Evolutionary conservation across 805 yeast species (phyloP).

Genomic region (Komagataella kurtzmanii): DNA sequence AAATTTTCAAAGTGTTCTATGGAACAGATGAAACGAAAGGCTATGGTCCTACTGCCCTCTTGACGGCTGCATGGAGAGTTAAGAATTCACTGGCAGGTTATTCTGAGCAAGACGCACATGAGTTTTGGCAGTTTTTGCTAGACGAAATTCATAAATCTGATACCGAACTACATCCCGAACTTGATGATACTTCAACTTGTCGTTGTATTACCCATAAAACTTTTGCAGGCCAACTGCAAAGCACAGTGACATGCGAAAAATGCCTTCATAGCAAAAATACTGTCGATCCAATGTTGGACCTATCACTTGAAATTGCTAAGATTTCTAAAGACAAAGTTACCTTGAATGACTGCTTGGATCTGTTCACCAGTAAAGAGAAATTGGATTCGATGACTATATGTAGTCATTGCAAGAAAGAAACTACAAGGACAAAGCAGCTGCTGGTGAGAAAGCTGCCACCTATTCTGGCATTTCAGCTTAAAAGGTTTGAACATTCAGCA

Average conservation of each 20-base stretch:
- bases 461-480: constrained; percentile 73
- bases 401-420: constrained; percentile 42
- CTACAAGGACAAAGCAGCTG: constrained; percentile 63
- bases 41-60: constrained; percentile 67
- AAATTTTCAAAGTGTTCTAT: constrained; percentile 62
- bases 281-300: constrained; percentile 80
- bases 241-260: constrained; percentile 60
- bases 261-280: constrained; percentile 58
- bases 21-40: constrained; percentile 50
- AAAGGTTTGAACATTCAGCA: constrained; percentile 56
- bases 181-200: constrained; percentile 24
- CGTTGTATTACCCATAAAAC: constrained; percentile 71
- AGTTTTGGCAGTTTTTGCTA: constrained; percentile 84
- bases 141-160: constrained; percentile 64
- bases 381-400: constrained; percentile 69
- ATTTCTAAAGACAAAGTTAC: constrained; percentile 12
- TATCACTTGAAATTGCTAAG: constrained; percentile 58
- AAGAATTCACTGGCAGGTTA: constrained; percentile 85
- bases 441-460: constrained; percentile 59
- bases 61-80: constrained; percentile 81
- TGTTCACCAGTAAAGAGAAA: constrained; percentile 67
- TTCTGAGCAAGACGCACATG: constrained; percentile 97
- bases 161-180: constrained; percentile 7
- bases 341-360: constrained; percentile 53
- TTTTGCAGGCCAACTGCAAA: constrained; percentile 74